Evolutionary conservation across 805 yeast species (phyloP).

Genomic region (Yarrowia bubula): DNA sequence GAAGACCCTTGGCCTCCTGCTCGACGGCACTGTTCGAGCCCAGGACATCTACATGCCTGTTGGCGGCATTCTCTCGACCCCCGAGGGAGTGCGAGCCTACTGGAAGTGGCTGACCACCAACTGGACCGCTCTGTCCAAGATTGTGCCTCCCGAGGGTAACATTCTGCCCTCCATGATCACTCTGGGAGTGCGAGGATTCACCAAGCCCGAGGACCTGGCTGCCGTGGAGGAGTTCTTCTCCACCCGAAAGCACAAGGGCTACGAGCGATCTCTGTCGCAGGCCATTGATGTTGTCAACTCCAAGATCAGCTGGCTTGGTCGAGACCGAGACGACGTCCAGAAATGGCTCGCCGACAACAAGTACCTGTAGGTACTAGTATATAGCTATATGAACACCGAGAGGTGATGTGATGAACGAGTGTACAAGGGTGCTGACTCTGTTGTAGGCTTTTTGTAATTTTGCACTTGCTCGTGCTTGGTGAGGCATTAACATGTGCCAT

Average conservation of each 20-base stretch:
- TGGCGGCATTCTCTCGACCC: slow-evolving; percentile 64
- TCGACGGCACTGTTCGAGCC: slow-evolving; percentile 56
- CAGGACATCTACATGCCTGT: slow-evolving; percentile 80
- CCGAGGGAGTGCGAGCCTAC: slow-evolving; percentile 62
- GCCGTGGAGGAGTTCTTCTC: slow-evolving; percentile 53
- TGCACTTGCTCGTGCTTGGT: no score
- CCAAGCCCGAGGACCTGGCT: slow-evolving; percentile 52
- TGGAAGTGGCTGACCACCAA: slow-evolving; percentile 70
- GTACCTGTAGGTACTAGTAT: slow-evolving; percentile 36
- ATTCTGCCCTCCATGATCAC: slow-evolving; percentile 76
- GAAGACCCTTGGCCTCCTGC: slow-evolving; percentile 55
- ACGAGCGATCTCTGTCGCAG: slow-evolving; percentile 57
- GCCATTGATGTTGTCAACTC: slow-evolving; percentile 54
- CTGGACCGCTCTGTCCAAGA: slow-evolving; percentile 66
- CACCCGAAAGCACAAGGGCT: slow-evolving; percentile 51
- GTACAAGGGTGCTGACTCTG: no score
- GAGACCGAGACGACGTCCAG: slow-evolving; percentile 46
- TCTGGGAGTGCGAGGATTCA: slow-evolving; percentile 58
- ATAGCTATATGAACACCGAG: not conserved
- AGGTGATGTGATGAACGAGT: no score
- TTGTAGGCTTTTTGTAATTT: no score
- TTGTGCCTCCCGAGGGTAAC: slow-evolving; percentile 76
- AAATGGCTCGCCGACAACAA: slow-evolving; percentile 52
- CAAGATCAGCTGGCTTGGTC: slow-evolving; percentile 51
- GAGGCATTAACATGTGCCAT: no score